phyloP scores from a whole-genome alignment of 306 rosid genomes.

The Argentina anserina region DNA sequence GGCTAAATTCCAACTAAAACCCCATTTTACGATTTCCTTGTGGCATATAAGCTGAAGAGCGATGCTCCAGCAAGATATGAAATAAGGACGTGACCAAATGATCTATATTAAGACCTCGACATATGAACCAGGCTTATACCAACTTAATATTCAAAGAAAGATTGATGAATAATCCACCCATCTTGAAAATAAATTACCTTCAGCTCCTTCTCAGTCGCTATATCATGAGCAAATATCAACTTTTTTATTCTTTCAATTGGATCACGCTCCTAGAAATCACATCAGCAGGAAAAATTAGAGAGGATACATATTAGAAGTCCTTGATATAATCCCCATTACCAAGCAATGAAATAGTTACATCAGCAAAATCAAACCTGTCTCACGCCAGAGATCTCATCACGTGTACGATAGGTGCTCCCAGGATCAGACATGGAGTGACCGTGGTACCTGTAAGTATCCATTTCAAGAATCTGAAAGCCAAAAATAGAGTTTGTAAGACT shows the following conservation, averaged over 20 bases:
- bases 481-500: constrained; percentile 22
- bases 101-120: not conserved
- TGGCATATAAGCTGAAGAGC: not conserved
- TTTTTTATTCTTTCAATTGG: constrained; percentile 88
- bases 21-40: not conserved
- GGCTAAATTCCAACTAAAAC: not conserved
- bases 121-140: not conserved
- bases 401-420: constrained; percentile 96
- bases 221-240: constrained; percentile 63
- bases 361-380: constrained; percentile 62
- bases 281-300: constrained; percentile 13
- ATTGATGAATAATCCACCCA: not conserved
- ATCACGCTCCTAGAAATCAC: constrained; percentile 79
- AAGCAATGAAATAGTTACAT: not conserved
- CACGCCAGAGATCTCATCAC: constrained; percentile 94
- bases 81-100: not conserved
- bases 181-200: constrained; percentile 48
- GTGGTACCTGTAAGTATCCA: constrained; percentile 98
- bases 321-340: not conserved
- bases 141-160: not conserved
- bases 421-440: constrained; percentile 99
- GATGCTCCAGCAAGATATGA: not conserved
- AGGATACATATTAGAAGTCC: constrained; percentile 1
- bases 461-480: constrained; percentile 79
- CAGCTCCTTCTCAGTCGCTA: constrained; percentile 84